Evolutionary conservation across 148 eudicot genomes (phyloP).

Genomic region (Tetragonia tetragonoides): DNA sequence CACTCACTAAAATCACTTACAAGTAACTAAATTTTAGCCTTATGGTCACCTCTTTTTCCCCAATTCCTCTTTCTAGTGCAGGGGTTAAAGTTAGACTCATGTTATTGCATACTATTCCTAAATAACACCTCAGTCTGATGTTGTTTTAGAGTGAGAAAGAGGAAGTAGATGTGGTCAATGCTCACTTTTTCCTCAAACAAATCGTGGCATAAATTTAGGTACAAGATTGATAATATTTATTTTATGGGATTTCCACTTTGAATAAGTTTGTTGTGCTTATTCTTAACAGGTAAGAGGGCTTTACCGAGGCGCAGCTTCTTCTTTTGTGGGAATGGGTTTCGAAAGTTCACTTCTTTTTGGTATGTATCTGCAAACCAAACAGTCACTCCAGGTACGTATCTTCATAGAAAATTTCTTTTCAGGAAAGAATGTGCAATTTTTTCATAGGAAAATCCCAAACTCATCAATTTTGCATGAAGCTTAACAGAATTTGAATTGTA

Average conservation of each 20-base stretch:
- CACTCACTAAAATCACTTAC: too few species aligned
- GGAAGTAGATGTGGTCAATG: neutral
- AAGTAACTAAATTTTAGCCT: neutral
- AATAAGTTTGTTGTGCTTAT: slow-evolving; percentile 16
- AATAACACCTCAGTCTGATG: neutral
- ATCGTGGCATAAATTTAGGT: neutral
- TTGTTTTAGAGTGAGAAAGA: neutral
- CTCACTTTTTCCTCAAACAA: neutral
- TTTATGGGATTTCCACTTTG: neutral
- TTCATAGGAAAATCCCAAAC: neutral
- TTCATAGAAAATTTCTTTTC: neutral
- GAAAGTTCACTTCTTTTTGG: slow-evolving; percentile 95
- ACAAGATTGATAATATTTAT: neutral
- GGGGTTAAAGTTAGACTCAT: neutral
- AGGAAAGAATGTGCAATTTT: neutral
- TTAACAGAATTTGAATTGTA: neutral
- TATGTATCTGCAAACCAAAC: slow-evolving; percentile 82
- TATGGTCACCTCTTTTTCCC: neutral
- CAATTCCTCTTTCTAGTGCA: neutral
- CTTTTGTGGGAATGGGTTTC: slow-evolving; percentile 82
- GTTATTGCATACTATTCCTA: neutral
- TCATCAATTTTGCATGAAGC: neutral
- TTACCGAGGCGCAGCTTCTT: slow-evolving; percentile 89
- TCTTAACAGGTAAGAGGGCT: slow-evolving; percentile 80
- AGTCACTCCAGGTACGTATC: slow-evolving; percentile 58